phyloP scores from a whole-genome alignment of 2,329 filamentous ascomycete species.

The Stromatinia cepivora region DNA sequence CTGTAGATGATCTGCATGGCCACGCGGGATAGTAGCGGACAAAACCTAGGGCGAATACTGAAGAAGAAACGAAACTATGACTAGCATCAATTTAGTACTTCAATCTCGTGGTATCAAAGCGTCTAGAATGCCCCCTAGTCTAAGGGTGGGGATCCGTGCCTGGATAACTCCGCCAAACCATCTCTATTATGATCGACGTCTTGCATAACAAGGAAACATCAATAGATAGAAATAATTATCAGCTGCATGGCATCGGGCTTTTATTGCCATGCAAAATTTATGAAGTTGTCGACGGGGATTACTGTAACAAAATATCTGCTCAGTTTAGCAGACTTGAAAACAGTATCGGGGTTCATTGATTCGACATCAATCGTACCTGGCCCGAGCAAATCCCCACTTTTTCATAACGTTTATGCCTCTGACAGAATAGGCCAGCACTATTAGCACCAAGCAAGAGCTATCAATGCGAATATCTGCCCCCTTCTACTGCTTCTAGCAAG shows the following conservation, averaged over 20 bases:
- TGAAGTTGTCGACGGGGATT: background rate
- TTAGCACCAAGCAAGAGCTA: background rate
- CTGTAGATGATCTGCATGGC: background rate
- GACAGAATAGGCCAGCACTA: background rate
- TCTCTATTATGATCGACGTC: background rate
- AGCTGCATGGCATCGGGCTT: background rate
- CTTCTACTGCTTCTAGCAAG: background rate
- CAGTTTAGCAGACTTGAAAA: background rate
- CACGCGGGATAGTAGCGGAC: background rate
- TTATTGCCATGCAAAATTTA: background rate
- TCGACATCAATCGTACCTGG: background rate
- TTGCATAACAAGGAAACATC: background rate
- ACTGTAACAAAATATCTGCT: background rate
- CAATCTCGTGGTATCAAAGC: conserved; percentile 7
- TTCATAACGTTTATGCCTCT: background rate
- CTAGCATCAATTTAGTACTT: background rate
- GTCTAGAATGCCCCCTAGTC: background rate
- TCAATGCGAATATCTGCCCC: conserved; percentile 10
- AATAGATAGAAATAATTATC: background rate
- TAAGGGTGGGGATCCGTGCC: conserved; percentile 1
- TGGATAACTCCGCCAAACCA: background rate
- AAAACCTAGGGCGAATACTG: background rate
- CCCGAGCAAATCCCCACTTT: background rate
- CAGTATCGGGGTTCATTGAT: background rate
- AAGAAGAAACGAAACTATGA: conserved; percentile 3